Conservation (phyloP, 768 basidiomycete genomes). For the Podaxis sp. region DNA sequence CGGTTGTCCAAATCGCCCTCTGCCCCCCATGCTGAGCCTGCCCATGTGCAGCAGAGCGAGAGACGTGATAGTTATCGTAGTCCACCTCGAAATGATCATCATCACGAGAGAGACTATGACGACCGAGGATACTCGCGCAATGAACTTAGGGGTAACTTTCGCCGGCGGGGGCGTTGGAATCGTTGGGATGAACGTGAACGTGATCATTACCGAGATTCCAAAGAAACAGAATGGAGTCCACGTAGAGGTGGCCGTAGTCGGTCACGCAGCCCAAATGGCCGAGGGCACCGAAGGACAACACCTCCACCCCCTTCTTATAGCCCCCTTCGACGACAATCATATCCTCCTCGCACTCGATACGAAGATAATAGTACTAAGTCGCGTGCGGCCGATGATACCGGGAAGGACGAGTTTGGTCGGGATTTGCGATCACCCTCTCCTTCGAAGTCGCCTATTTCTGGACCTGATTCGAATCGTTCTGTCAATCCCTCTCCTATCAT, state of each 20-base stretch:
- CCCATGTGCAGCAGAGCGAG: slow-evolving; percentile 1
- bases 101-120: slow-evolving; percentile 46
- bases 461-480: slow-evolving; percentile 15
- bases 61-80: slow-evolving; percentile 44
- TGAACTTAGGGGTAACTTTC: slow-evolving; percentile 47
- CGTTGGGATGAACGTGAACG: slow-evolving; percentile 58
- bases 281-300: slow-evolving; percentile 47
- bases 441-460: slow-evolving; percentile 14
- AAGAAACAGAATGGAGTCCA: slow-evolving; percentile 31
- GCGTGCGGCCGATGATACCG: slow-evolving; percentile 17
- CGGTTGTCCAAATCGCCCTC: slow-evolving; percentile 17
- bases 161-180: slow-evolving; percentile 49
- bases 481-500: slow-evolving; percentile 24
- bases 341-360: slow-evolving; percentile 22
- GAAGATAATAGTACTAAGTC: slow-evolving; percentile 19
- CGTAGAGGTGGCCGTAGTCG: slow-evolving; percentile 55
- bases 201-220: slow-evolving; percentile 43
- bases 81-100: slow-evolving; percentile 39
- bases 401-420: slow-evolving; percentile 84
- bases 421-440: slow-evolving; percentile 64
- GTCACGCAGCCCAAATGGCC: slow-evolving; percentile 69
- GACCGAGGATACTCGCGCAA: slow-evolving; percentile 48
- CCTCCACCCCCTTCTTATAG: slow-evolving; percentile 43
- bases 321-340: slow-evolving; percentile 47
- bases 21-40: slow-evolving; percentile 9